phyloP scores from a whole-genome alignment of 2,329 filamentous ascomycete species.

The Lojkania enalia region DNA sequence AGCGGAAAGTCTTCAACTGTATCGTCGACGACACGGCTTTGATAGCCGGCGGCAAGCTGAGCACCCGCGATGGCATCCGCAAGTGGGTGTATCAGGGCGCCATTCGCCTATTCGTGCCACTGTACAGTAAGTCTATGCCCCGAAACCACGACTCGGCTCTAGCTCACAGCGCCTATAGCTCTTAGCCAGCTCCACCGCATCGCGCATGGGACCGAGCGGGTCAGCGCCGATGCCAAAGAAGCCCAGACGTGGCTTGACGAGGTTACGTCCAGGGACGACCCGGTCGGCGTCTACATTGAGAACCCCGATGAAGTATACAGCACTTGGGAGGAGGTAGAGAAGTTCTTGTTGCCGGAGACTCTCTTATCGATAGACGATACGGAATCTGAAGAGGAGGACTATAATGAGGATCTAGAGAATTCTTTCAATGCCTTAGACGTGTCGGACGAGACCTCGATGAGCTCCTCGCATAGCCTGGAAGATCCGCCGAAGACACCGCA shows the following conservation, averaged over 20 bases:
- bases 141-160: constrained; percentile 3
- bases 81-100: constrained; percentile 56
- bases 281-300: constrained; percentile 49
- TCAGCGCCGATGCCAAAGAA: constrained; percentile 52
- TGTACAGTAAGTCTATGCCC: constrained; percentile 49
- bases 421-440: constrained; percentile 43
- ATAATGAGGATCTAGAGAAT: constrained; percentile 43
- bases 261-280: constrained; percentile 50
- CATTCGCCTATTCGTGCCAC: constrained; percentile 55
- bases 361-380: constrained; percentile 53
- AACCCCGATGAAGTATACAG: constrained; percentile 52
- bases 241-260: constrained; percentile 57
- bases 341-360: constrained; percentile 52
- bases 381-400: constrained; percentile 42
- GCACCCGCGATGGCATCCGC: constrained; percentile 55
- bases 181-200: constrained; percentile 51
- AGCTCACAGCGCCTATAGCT: constrained; percentile 41
- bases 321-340: constrained; percentile 56
- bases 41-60: constrained; percentile 55
- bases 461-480: constrained; percentile 49
- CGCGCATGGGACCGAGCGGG: constrained; percentile 46
- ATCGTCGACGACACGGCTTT: constrained; percentile 57
- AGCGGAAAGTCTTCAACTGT: constrained; percentile 57
- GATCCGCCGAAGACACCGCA: constrained; percentile 45
- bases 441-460: constrained; percentile 46